These are phyloP conservation scores for Pneumocystis oryctolagi DNA, from an alignment of 1,139 yeast species.

Conservation along the genomic window DNA sequence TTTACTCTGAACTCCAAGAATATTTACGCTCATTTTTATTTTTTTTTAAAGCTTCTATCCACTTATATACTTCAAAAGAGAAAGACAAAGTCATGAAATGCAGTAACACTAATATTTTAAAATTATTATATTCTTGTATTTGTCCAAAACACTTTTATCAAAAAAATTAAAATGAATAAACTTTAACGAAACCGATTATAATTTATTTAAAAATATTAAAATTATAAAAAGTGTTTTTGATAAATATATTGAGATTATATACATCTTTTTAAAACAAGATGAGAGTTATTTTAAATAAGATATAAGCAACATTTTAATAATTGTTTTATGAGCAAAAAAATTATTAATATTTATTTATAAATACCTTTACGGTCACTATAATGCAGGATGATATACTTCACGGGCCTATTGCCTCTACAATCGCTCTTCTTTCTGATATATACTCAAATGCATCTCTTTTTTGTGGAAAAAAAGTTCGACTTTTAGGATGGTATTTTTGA, in stretches of 20 bases:
- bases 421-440: background rate
- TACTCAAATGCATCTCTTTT: background rate
- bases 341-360: background rate
- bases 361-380: background rate
- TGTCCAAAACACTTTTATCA: background rate
- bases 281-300: background rate
- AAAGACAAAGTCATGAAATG: background rate
- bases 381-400: background rate
- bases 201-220: background rate
- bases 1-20: background rate
- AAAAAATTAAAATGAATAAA: background rate
- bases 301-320: background rate
- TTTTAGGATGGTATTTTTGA: background rate
- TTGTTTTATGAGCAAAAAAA: background rate
- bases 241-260: background rate
- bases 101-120: background rate
- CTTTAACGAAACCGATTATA: background rate
- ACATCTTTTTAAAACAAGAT: background rate
- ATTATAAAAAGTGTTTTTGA: background rate
- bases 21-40: background rate
- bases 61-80: background rate
- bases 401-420: background rate
- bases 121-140: background rate
- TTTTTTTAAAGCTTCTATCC: background rate
- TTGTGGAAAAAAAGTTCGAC: background rate